phyloP scores from a whole-genome alignment of 2,329 filamentous ascomycete species.

The Samsoniella hepiali region DNA sequence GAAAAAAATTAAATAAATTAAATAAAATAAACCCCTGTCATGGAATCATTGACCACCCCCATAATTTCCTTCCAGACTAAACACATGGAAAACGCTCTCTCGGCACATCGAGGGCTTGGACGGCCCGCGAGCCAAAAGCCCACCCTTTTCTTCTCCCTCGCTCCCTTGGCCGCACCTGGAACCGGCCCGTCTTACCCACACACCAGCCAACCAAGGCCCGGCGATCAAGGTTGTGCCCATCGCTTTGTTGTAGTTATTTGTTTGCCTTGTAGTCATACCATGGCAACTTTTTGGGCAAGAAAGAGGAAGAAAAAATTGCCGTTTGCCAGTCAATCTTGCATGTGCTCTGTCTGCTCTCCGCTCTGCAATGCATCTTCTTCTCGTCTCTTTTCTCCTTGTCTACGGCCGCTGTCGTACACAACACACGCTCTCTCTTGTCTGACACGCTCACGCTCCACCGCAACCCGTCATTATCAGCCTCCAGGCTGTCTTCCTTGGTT shows the following conservation, averaged over 20 bases:
- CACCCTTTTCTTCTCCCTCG: neutral
- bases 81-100: neutral
- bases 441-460: neutral
- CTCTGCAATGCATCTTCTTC: neutral
- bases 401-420: neutral
- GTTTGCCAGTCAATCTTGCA: neutral
- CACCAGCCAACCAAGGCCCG: neutral
- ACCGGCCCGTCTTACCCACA: neutral
- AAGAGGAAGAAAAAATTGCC: neutral
- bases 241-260: neutral
- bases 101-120: neutral
- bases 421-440: neutral
- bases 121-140: neutral
- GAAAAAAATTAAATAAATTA: too few relatives aligned
- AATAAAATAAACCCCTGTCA: too few relatives aligned
- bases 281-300: neutral
- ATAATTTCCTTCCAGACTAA: too few relatives aligned
- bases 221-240: conserved; percentile 11
- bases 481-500: neutral
- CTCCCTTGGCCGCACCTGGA: neutral
- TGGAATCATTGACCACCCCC: too few relatives aligned
- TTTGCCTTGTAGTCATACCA: neutral
- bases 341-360: neutral
- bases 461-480: neutral
- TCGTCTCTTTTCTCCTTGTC: neutral